These are phyloP conservation scores for Cryptosporidium ubiquitum DNA, from an alignment of 169 alveolate species.

Conservation along the genomic window DNA sequence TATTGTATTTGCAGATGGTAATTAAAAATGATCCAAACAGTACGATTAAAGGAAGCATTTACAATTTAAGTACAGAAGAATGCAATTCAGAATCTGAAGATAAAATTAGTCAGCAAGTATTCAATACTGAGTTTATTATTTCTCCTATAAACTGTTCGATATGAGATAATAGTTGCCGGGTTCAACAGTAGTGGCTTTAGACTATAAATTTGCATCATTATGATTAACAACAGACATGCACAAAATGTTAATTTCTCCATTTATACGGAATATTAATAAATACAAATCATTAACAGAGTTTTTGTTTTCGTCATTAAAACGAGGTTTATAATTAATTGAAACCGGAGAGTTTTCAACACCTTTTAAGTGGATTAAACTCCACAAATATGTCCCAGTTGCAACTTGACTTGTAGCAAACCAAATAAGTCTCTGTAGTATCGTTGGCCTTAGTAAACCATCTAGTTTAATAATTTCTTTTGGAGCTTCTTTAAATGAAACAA, in stretches of 20 bases:
- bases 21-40: slow-evolving; percentile 21
- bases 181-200: neutral
- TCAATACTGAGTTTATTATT: slow-evolving; percentile 50
- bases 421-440: neutral
- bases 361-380: slow-evolving; percentile 50
- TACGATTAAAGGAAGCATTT: neutral
- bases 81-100: neutral
- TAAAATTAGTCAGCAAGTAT: neutral
- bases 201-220: slow-evolving; percentile 53
- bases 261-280: slow-evolving; percentile 9
- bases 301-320: slow-evolving; percentile 5
- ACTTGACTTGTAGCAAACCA: slow-evolving; percentile 38
- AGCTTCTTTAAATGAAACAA: neutral
- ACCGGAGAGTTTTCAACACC: slow-evolving; percentile 19
- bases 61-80: neutral
- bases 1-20: slow-evolving; percentile 36
- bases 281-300: slow-evolving; percentile 36
- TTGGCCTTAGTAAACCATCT: slow-evolving; percentile 50
- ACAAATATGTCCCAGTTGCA: slow-evolving; percentile 27
- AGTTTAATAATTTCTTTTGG: slow-evolving; percentile 19
- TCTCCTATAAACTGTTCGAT: slow-evolving; percentile 14
- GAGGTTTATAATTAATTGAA: slow-evolving; percentile 54
- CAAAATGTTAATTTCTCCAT: slow-evolving; percentile 14
- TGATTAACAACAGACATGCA: slow-evolving; percentile 18
- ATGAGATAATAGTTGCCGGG: neutral